Percentiles rank a stretch among this genome's conserved stretches.
Evolutionary conservation across 495 filamentous ascomycete species (phyloP).

Genomic region (Astrothelium subdiscretum): DNA sequence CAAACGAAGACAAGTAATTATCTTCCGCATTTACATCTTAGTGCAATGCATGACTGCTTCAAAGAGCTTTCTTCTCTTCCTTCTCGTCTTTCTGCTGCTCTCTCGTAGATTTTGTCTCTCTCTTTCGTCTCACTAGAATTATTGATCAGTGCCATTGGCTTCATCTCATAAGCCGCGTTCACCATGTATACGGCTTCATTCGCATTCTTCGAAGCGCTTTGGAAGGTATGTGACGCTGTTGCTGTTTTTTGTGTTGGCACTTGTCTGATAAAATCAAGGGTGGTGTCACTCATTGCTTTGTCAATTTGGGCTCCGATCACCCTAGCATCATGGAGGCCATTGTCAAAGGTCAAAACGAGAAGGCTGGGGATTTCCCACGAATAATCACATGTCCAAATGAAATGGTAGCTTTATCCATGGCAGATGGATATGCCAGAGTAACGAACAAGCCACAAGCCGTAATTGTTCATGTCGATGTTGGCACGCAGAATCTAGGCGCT

Average conservation of each 20-base stretch:
- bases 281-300: slow-evolving; percentile 80
- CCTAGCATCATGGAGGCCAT: slow-evolving; percentile 93
- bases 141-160: not conserved
- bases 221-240: slow-evolving; percentile 40
- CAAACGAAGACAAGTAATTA: too few species aligned
- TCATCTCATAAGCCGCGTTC: not conserved
- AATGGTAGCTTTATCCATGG: slow-evolving; percentile 84
- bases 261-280: slow-evolving; percentile 37
- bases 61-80: too few species aligned
- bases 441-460: slow-evolving; percentile 82
- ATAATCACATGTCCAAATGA: slow-evolving; percentile 94
- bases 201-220: slow-evolving; percentile 91
- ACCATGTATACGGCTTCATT: slow-evolving; percentile 58
- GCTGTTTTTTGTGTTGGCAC: not conserved
- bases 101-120: too few species aligned
- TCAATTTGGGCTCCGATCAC: slow-evolving; percentile 92
- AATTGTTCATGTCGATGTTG: slow-evolving; percentile 93
- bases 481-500: slow-evolving; percentile 82
- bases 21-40: too few species aligned
- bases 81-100: too few species aligned
- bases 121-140: too few species aligned
- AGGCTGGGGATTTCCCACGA: slow-evolving; percentile 56
- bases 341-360: slow-evolving; percentile 68
- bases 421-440: slow-evolving; percentile 83
- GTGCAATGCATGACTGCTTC: too few species aligned